phyloP scores from a whole-genome alignment of 805 yeast species.

The Isabelozyma gotoi region DNA sequence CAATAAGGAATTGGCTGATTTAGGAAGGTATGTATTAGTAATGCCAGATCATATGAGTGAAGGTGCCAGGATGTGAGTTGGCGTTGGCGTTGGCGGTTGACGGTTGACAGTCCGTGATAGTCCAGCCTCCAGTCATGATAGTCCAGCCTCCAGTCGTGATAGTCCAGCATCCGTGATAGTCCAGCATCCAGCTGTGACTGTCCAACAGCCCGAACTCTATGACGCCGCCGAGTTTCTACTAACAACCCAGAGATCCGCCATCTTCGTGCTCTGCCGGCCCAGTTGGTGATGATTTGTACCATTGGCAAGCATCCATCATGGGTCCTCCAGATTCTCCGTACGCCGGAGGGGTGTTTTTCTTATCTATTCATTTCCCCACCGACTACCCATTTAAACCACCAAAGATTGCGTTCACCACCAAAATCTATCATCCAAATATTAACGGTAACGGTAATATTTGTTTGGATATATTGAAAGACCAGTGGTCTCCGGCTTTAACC shows the following conservation, averaged over 20 bases:
- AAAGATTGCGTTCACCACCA: conserved; percentile 81
- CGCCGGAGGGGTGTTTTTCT: conserved; percentile 91
- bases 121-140: background rate
- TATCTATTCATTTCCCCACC: conserved; percentile 96
- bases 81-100: background rate
- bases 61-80: background rate
- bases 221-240: conserved; percentile 2
- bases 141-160: background rate
- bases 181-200: background rate
- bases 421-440: conserved; percentile 96
- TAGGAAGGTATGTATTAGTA: conserved; percentile 73
- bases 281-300: conserved; percentile 94
- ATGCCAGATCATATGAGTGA: background rate
- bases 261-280: conserved; percentile 99
- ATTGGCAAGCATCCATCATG: conserved; percentile 99
- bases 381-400: conserved; percentile 99
- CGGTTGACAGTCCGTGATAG: background rate
- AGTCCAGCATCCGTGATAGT: background rate
- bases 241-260: conserved; percentile 82
- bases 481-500: conserved; percentile 98
- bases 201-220: background rate
- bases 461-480: conserved; percentile 93
- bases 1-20: conserved; percentile 90
- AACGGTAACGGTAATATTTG: conserved; percentile 95
- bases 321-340: conserved; percentile 95